Conservation (phyloP, 805 yeast species). For the Zygosaccharomyces bisporus region DNA sequence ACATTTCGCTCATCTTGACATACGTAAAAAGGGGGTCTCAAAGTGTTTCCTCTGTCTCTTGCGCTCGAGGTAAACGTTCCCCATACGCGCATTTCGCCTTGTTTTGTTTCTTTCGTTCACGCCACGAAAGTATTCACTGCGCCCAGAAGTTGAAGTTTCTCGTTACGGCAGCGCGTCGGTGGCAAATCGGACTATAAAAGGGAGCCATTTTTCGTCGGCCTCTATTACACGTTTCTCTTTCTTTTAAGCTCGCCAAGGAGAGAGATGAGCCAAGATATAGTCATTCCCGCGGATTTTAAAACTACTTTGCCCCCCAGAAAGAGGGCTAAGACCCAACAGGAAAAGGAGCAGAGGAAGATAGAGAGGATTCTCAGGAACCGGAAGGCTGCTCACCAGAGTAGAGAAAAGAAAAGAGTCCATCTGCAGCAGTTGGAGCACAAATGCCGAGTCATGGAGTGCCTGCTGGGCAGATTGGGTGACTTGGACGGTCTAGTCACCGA, state of each 20-base stretch:
- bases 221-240: not conserved
- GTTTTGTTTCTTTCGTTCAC: no score
- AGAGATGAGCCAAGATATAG: slow-evolving; percentile 9
- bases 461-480: slow-evolving; percentile 22
- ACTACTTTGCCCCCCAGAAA: slow-evolving; percentile 84
- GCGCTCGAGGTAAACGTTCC: no score
- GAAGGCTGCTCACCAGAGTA: slow-evolving; percentile 95
- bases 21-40: no score
- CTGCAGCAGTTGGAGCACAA: slow-evolving; percentile 73
- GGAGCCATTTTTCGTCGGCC: no score
- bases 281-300: slow-evolving; percentile 40
- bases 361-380: slow-evolving; percentile 91
- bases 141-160: not conserved
- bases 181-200: slow-evolving; percentile 2
- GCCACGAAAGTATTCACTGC: not conserved
- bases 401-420: slow-evolving; percentile 93
- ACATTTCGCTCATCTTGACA: no score
- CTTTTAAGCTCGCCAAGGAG: slow-evolving; percentile 2
- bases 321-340: slow-evolving; percentile 94
- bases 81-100: no score
- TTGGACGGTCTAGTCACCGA: slow-evolving; percentile 20
- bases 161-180: not conserved
- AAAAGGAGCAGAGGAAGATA: slow-evolving; percentile 92
- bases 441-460: slow-evolving; percentile 33
- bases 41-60: no score